A percentile compares a stretch with the other conserved stretches of the same genome.
phyloP scores from a whole-genome alignment of 1,284 basidiomycete genomes.

The Puccinia novopanici region DNA sequence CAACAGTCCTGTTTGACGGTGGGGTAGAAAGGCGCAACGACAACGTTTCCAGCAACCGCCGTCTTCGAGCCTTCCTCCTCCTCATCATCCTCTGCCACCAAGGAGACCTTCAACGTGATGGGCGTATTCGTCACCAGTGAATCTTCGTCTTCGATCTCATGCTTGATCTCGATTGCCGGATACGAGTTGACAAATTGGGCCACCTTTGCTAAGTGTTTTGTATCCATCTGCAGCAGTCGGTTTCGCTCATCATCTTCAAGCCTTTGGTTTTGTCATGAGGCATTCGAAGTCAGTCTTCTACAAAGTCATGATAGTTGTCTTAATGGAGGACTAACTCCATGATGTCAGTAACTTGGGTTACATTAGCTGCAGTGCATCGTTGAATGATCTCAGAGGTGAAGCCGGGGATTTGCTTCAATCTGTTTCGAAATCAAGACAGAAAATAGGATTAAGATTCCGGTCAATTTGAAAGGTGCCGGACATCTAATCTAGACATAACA shows the following conservation, averaged over 20 bases:
- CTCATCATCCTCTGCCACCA: conserved; percentile 78
- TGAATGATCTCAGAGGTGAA: conserved; percentile 64
- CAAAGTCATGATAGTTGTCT: neutral
- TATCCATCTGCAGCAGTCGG: conserved; percentile 78
- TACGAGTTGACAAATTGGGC: conserved; percentile 93
- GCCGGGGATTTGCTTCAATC: conserved; percentile 49
- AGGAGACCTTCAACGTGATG: conserved; percentile 75
- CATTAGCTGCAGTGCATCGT: conserved; percentile 76
- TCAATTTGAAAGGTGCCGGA: conserved; percentile 62
- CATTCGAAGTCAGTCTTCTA: conserved; percentile 10
- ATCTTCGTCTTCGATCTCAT: conserved; percentile 75
- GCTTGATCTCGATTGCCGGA: conserved; percentile 83
- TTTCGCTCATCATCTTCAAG: conserved; percentile 88
- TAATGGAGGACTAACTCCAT: conserved; percentile 68
- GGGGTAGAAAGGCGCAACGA: conserved; percentile 89
- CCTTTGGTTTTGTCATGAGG: conserved; percentile 2
- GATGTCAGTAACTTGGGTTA: conserved; percentile 88
- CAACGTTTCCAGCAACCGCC: conserved; percentile 68
- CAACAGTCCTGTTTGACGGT: conserved; percentile 87
- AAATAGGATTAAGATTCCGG: conserved; percentile 72
- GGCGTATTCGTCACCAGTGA: conserved; percentile 81
- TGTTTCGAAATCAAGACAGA: conserved; percentile 12
- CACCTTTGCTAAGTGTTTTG: conserved; percentile 79
- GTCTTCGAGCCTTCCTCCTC: conserved; percentile 68
- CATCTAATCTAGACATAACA: conserved; percentile 59